Evolutionary conservation across 2,329 filamentous ascomycete genomes (phyloP).

Genomic region (Tolypocladium endophyticum): DNA sequence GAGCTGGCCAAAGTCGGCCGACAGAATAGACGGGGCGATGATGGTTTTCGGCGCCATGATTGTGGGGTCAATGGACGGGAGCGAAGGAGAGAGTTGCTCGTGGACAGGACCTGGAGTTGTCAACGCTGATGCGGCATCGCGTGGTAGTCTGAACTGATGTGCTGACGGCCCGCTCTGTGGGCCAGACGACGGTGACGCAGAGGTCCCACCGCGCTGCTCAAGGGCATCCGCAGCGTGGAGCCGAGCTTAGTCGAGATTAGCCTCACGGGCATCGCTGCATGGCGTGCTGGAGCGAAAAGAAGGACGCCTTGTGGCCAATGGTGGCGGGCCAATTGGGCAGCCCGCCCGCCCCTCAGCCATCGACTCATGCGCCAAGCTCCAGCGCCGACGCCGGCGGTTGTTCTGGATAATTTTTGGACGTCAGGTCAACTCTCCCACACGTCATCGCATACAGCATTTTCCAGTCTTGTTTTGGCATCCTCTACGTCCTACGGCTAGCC

Average conservation of each 20-base stretch:
- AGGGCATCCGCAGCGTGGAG: background rate
- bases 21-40: constrained; percentile 96
- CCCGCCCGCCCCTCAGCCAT: background rate
- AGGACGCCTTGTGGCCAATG: background rate
- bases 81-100: background rate
- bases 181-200: background rate
- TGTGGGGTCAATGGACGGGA: background rate
- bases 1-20: constrained; percentile 86
- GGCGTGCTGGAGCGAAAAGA: background rate
- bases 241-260: background rate
- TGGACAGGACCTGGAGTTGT: background rate
- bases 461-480: background rate
- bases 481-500: background rate
- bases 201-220: background rate
- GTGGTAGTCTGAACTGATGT: constrained; percentile 3
- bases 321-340: background rate
- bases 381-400: background rate
- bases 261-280: background rate
- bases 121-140: background rate
- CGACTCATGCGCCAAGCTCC: background rate
- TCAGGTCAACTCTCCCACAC: background rate
- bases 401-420: background rate
- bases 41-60: constrained; percentile 83
- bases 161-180: background rate
- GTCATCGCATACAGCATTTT: background rate